Evolutionary conservation across 805 yeast species (phyloP).

Genomic region (Gaillardinia entomophila): DNA sequence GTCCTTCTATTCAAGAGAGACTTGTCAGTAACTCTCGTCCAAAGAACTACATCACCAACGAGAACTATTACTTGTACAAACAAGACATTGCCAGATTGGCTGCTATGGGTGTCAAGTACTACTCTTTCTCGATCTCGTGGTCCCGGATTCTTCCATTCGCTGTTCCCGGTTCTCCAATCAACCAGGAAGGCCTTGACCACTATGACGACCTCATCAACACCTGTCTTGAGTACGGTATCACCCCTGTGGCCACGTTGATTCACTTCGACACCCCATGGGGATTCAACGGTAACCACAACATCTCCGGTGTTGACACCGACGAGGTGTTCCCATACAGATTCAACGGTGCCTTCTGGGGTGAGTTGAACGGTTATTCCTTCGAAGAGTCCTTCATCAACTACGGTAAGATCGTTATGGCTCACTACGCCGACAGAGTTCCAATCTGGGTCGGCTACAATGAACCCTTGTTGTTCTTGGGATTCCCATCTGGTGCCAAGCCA

Average conservation of each 20-base stretch:
- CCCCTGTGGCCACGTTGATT: constrained; percentile 25
- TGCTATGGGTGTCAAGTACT: constrained; percentile 23
- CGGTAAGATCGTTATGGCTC: constrained; percentile 22
- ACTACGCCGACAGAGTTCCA: constrained; percentile 23
- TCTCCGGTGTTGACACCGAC: constrained; percentile 1
- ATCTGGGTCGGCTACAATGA: constrained; percentile 27
- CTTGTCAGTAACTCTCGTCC: constrained; percentile 7
- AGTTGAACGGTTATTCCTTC: constrained; percentile 17
- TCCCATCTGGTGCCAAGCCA: constrained; percentile 16
- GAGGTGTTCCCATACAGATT: constrained; percentile 6
- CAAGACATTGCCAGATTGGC: constrained; percentile 25
- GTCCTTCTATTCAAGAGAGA: constrained; percentile 24
- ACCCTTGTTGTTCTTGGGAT: constrained; percentile 15
- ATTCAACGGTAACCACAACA: too few species aligned
- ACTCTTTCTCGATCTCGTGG: constrained; percentile 30
- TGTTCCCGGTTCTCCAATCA: constrained; percentile 21
- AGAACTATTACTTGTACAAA: constrained; percentile 26
- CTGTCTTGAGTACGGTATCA: constrained; percentile 12
- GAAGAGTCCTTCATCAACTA: constrained; percentile 26
- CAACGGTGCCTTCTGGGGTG: constrained; percentile 20
- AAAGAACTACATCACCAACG: constrained; percentile 18
- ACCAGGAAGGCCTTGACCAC: constrained; percentile 20
- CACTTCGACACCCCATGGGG: constrained; percentile 27
- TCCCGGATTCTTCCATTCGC: constrained; percentile 27
- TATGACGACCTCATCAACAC: constrained; percentile 15